Conservation (phyloP, 176 grass and related monocot genomes). For the Avena sativa region DNA sequence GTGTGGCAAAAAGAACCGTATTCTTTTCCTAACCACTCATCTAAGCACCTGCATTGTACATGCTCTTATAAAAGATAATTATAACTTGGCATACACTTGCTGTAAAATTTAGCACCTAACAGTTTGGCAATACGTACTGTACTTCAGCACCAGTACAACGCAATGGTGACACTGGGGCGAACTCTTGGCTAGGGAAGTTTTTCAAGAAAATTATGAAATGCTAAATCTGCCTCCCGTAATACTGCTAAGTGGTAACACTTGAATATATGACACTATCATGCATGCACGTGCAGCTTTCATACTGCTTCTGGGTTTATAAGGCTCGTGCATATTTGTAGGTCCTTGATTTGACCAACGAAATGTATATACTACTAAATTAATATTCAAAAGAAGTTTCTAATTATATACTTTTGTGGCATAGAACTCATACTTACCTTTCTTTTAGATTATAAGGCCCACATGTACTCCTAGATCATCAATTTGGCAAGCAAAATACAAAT, state of each 20-base stretch:
- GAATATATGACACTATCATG: slow-evolving; percentile 14
- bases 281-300: slow-evolving; percentile 23
- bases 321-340: not conserved
- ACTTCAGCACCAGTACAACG: not conserved
- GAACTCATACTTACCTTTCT: too few relatives aligned
- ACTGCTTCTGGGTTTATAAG: not conserved
- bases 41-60: not conserved
- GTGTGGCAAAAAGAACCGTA: not conserved
- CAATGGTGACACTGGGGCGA: not conserved
- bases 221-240: slow-evolving; percentile 2
- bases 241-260: slow-evolving; percentile 1
- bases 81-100: slow-evolving; percentile 10
- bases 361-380: too few relatives aligned
- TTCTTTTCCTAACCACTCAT: not conserved
- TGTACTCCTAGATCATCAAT: too few relatives aligned
- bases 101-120: slow-evolving; percentile 9
- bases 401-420: too few relatives aligned
- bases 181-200: not conserved
- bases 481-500: too few relatives aligned
- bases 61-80: not conserved
- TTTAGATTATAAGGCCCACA: too few relatives aligned
- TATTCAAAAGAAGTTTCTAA: too few relatives aligned
- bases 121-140: slow-evolving; percentile 7
- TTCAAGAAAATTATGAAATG: slow-evolving; percentile 6
- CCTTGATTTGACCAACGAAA: too few relatives aligned